phyloP scores from a whole-genome alignment of 805 yeast genomes.

The Candida maltosa region DNA sequence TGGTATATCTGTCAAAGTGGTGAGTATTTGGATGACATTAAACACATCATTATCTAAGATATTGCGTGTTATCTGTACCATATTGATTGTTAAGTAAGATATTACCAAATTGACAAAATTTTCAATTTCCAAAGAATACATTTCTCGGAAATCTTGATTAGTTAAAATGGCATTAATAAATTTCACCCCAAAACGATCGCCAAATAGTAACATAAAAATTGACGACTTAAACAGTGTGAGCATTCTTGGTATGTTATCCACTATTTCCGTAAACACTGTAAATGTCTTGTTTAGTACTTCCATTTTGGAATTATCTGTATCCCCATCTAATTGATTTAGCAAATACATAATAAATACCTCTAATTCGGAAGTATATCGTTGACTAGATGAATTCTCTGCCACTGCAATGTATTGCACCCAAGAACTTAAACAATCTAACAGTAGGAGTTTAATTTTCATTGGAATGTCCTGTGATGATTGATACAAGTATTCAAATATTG shows the following conservation, averaged over 20 bases:
- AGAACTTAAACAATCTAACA: slow-evolving; percentile 26
- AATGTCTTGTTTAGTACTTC: slow-evolving; percentile 22
- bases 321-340: slow-evolving; percentile 13
- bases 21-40: slow-evolving; percentile 44
- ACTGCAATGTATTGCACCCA: slow-evolving; percentile 37
- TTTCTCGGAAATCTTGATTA: slow-evolving; percentile 24
- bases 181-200: slow-evolving; percentile 40
- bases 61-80: slow-evolving; percentile 37
- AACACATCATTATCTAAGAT: slow-evolving; percentile 33
- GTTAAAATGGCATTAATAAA: slow-evolving; percentile 34
- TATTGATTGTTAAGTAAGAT: slow-evolving; percentile 45
- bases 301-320: slow-evolving; percentile 9
- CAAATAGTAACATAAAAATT: slow-evolving; percentile 34
- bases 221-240: slow-evolving; percentile 27
- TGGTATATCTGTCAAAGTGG: slow-evolving; percentile 54
- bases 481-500: slow-evolving; percentile 16
- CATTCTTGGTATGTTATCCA: slow-evolving; percentile 45
- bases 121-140: slow-evolving; percentile 30
- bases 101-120: slow-evolving; percentile 45
- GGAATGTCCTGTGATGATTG: slow-evolving; percentile 5
- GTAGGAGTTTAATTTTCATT: slow-evolving; percentile 8
- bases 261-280: slow-evolving; percentile 38
- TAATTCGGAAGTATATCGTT: slow-evolving; percentile 25
- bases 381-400: slow-evolving; percentile 31
- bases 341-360: slow-evolving; percentile 21